These are phyloP conservation scores for Ophiostoma pallidulum DNA, from an alignment of 2,329 filamentous ascomycete species.

Conservation along the genomic window DNA sequence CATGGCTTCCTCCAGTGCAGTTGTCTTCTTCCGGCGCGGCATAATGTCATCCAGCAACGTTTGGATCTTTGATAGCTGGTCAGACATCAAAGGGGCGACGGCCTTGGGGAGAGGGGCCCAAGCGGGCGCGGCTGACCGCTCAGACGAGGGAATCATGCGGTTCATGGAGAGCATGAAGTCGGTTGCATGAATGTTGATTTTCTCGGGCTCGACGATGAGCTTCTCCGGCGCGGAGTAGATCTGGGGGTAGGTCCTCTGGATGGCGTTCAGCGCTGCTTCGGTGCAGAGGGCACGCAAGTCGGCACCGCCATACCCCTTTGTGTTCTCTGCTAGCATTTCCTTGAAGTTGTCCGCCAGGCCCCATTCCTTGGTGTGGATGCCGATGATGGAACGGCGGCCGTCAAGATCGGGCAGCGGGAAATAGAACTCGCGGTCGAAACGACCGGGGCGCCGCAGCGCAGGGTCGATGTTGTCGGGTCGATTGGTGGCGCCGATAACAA, in stretches of 20 bases:
- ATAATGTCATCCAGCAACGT: constrained; percentile 63
- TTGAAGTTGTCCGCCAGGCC: constrained; percentile 74
- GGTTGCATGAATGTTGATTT: constrained; percentile 78
- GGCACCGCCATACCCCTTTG: constrained; percentile 88
- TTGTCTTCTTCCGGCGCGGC: constrained; percentile 76
- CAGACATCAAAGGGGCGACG: constrained; percentile 71
- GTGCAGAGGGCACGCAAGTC: constrained; percentile 91
- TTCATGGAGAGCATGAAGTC: constrained; percentile 97
- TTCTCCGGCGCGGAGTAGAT: constrained; percentile 90
- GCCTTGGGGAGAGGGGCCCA: constrained; percentile 70
- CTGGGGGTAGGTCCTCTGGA: constrained; percentile 91
- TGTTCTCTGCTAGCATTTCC: constrained; percentile 71
- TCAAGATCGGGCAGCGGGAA: constrained; percentile 82
- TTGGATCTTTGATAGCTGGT: constrained; percentile 62
- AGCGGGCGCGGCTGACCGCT: constrained; percentile 76
- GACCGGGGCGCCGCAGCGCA: constrained; percentile 83
- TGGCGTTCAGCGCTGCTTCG: constrained; percentile 89
- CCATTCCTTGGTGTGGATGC: constrained; percentile 95
- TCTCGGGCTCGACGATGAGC: constrained; percentile 74
- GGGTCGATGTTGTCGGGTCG: constrained; percentile 94
- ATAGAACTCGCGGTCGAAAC: constrained; percentile 97
- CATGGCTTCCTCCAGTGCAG: constrained; percentile 88
- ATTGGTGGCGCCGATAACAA: constrained; percentile 98
- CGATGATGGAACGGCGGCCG: constrained; percentile 74
- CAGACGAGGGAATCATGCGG: constrained; percentile 91